Percentiles rank a stretch among this genome's conserved stretches.
phyloP scores from a whole-genome alignment of 108 stramenopile species.

The Fragilariopsis cylindrus region DNA sequence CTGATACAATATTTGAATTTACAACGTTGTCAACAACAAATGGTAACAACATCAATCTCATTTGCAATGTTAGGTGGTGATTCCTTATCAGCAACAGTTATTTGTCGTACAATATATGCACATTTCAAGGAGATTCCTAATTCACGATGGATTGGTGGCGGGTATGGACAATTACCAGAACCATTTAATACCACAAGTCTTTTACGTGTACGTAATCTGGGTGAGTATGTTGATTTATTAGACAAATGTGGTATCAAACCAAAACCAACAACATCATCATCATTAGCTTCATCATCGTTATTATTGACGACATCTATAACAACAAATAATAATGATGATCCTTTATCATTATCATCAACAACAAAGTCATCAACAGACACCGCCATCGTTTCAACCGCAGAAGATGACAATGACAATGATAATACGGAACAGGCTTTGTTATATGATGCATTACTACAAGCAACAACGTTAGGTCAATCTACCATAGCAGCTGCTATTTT shows the following conservation, averaged over 20 bases:
- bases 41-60: conserved; percentile 57
- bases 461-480: conserved; percentile 50
- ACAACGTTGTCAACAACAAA: conserved; percentile 52
- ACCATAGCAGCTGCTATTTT: conserved; percentile 50
- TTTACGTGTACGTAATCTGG: conserved; percentile 53
- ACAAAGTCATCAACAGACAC: background rate
- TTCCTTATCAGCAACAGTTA: conserved; percentile 76
- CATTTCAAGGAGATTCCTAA: conserved; percentile 59
- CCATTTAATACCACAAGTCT: conserved; percentile 61
- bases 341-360: background rate
- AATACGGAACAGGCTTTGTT: conserved; percentile 22
- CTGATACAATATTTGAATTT: conserved; percentile 75
- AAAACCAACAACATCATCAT: background rate
- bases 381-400: background rate
- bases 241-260: conserved; percentile 22
- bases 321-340: background rate
- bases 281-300: background rate
- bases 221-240: conserved; percentile 75
- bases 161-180: conserved; percentile 59
- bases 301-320: background rate
- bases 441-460: conserved; percentile 65
- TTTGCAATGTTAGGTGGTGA: conserved; percentile 85
- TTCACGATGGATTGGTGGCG: conserved; percentile 71
- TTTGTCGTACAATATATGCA: conserved; percentile 74
- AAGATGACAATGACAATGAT: background rate